Evolutionary conservation across 805 yeast species (phyloP), one percentile per base, ranked within the genome.

Genomic region (Candida andamanensis): DNA sequence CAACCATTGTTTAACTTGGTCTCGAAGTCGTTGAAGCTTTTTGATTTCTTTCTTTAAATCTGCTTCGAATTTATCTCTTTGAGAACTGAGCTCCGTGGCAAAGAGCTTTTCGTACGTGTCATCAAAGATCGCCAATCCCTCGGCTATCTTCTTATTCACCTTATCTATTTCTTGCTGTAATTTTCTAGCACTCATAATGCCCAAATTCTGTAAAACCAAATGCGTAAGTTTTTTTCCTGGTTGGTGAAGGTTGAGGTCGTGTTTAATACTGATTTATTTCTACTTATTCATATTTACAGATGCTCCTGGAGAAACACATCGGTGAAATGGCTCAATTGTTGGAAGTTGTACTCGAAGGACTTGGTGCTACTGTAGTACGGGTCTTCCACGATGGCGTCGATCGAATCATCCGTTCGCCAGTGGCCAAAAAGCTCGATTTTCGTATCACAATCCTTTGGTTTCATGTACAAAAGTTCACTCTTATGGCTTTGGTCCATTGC

Each of bases 1-100:
- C 54, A 87, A 63, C 98, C 98, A 90, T 36, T 84, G 83, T 62
- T 90, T 90, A 48, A 90, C 85, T 63, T 87, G 97, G 58, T 90
- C 98, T 54, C 97, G 74, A 47, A 82, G 78, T 54, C 95, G 77
- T 55, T 90, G 98, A 36, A 90, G 69, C 58, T 87, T 90, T 60
- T 92, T 90, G 59, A 92, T 89, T 58, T 92, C 97, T 49, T 92
- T 80, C 63, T 92, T 89, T 53, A 90, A 68, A 54, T 90, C 98
- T 40, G 78, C 73, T 56, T 92, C 98, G 37, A 92, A 70, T 57
- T 90, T 90, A 55, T 90, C 97, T 63, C 90, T 84, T 55, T 89
- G 95, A 3, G 95, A 78, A 43, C 76, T 82, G 47, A 82, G 82
- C 41, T 86, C 89, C 29, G 94, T 77, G 30, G 72, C 71, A 57